Conservation (phyloP, 2,329 filamentous ascomycete genomes). For the Aspergillus glaucus region DNA sequence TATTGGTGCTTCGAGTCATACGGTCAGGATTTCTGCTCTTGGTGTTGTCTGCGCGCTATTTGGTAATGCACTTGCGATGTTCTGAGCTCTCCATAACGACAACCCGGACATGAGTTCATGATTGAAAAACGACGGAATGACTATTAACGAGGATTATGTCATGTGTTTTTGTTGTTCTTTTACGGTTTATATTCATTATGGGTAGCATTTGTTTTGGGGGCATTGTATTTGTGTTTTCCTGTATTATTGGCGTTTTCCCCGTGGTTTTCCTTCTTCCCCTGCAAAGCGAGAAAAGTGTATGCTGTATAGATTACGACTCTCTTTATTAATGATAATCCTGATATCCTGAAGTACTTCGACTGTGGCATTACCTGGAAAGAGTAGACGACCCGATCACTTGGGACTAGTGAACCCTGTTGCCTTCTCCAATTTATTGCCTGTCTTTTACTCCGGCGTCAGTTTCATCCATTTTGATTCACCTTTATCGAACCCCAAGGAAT, state of each 20-base stretch:
- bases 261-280: background rate
- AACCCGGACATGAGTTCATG: background rate
- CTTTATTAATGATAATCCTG: background rate
- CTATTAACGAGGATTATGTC: background rate
- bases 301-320: background rate
- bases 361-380: background rate
- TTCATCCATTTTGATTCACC: background rate
- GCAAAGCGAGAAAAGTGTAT: background rate
- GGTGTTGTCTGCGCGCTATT: slow-evolving; percentile 19
- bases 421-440: background rate
- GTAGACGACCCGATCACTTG: background rate
- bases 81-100: slow-evolving; percentile 9
- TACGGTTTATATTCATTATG: background rate
- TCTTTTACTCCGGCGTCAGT: background rate
- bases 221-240: background rate
- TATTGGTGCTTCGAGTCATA: slow-evolving; percentile 11
- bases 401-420: background rate
- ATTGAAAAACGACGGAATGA: background rate
- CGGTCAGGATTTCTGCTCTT: slow-evolving; percentile 8
- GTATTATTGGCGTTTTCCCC: background rate
- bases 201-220: background rate
- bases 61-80: slow-evolving; percentile 10
- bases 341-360: background rate
- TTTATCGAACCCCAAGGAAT: background rate
- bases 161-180: background rate